Evolutionary conservation across 2,329 filamentous ascomycete species (phyloP).

Genomic region (Xylaria sp.): DNA sequence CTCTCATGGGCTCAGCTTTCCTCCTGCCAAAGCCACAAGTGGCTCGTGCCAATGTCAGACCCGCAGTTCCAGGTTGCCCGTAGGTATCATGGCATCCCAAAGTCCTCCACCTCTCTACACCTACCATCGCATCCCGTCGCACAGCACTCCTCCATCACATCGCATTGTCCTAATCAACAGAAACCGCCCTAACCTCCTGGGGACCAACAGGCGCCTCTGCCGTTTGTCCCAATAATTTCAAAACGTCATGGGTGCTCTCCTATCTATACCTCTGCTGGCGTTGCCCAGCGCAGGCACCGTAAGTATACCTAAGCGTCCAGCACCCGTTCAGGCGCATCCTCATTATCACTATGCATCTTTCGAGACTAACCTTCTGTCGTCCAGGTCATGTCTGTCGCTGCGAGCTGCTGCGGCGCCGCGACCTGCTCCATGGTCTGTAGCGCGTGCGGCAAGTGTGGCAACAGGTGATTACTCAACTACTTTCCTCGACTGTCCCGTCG

Average conservation of each 20-base stretch:
- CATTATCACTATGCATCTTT: background rate
- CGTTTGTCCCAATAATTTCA: slow-evolving; percentile 21
- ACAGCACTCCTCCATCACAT: slow-evolving; percentile 11
- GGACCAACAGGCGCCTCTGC: slow-evolving; percentile 16
- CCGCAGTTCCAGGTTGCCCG: slow-evolving; percentile 8
- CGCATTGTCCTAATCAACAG: slow-evolving; percentile 13
- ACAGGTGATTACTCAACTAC: slow-evolving; percentile 73
- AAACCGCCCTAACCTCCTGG: background rate
- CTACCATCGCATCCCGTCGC: slow-evolving; percentile 4
- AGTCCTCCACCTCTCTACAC: slow-evolving; percentile 10
- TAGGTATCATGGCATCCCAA: background rate
- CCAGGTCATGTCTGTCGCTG: slow-evolving; percentile 79
- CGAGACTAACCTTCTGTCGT: slow-evolving; percentile 34
- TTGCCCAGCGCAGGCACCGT: slow-evolving; percentile 88
- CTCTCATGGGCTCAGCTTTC: background rate
- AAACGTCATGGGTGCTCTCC: slow-evolving; percentile 81
- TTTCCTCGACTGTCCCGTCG: slow-evolving; percentile 8
- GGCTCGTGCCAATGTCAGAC: slow-evolving; percentile 18
- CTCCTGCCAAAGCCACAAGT: background rate
- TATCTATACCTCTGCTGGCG: slow-evolving; percentile 90
- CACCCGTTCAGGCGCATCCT: slow-evolving; percentile 17
- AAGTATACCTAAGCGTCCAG: slow-evolving; percentile 54
- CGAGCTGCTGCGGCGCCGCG: slow-evolving; percentile 95
- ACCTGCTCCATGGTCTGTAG: slow-evolving; percentile 97
- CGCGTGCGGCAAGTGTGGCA: slow-evolving; percentile 95